Conservation (phyloP, 1,284 basidiomycete species). For the Moesziomyces antarcticus region DNA sequence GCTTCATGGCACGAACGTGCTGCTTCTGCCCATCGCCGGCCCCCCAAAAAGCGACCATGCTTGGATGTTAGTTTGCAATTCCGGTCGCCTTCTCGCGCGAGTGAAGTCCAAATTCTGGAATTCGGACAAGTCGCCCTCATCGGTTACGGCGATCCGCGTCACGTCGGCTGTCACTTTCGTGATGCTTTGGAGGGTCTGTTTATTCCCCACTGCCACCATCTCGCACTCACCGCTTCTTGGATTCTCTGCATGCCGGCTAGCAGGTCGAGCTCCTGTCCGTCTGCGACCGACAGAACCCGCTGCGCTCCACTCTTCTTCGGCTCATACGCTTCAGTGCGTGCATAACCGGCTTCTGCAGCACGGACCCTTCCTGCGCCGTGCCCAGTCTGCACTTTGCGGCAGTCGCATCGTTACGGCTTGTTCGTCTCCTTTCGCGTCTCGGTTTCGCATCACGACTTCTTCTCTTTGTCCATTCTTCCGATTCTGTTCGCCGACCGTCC, state of each 20-base stretch:
- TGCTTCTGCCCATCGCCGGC: not conserved
- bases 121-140: conserved; percentile 5
- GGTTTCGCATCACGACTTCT: no score
- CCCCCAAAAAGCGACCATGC: no score
- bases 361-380: no score
- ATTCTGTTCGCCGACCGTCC: no score
- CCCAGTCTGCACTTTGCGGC: no score
- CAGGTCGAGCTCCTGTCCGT: not conserved
- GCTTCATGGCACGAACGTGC: not conserved
- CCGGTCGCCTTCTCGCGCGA: not conserved
- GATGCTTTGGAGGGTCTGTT: conserved; percentile 1
- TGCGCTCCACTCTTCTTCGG: not conserved
- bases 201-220: conserved; percentile 8
- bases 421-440: no score
- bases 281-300: not conserved
- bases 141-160: conserved; percentile 6
- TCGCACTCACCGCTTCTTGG: not conserved
- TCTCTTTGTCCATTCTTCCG: no score
- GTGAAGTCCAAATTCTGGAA: not conserved
- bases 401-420: no score
- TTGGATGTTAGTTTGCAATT: not conserved
- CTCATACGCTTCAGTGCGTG: not conserved
- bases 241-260: not conserved
- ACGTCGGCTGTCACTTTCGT: conserved; percentile 15
- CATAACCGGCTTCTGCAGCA: not conserved